A percentile compares a stretch with the other conserved stretches of the same genome.
These are phyloP conservation scores for Penicillium paneum DNA, from an alignment of 2,329 filamentous ascomycete species.

Conservation along the genomic window DNA sequence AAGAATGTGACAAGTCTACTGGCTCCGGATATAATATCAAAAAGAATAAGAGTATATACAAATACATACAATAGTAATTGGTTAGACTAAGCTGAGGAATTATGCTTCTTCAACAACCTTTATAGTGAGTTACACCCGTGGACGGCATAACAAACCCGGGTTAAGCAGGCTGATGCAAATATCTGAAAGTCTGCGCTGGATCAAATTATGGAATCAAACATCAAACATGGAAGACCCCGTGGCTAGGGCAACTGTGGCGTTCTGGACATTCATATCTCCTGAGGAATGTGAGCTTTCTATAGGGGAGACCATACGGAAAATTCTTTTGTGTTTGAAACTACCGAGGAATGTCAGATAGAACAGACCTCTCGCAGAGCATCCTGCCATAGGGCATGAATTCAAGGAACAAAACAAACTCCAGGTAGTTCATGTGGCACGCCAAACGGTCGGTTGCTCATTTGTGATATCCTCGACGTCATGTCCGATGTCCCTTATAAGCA, in stretches of 20 bases:
- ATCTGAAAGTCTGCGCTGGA: not conserved
- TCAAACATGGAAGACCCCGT: not conserved
- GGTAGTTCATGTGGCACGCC: not conserved
- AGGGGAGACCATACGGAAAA: not conserved
- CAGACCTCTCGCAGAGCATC: not conserved
- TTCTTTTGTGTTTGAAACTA: not conserved
- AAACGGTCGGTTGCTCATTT: not conserved
- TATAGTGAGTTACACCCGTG: not conserved
- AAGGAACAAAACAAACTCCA: not conserved
- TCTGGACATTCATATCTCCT: not conserved
- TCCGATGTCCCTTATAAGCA: not conserved
- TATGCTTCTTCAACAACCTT: not conserved
- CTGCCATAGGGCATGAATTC: not conserved
- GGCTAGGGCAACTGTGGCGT: not conserved
- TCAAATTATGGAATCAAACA: not conserved
- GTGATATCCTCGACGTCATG: not conserved
- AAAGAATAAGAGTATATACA: not conserved
- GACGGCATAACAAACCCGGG: not conserved
- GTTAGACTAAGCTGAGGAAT: not conserved
- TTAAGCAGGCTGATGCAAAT: not conserved
- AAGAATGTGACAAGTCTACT: not conserved
- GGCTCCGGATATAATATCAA: not conserved
- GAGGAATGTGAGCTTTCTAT: not conserved
- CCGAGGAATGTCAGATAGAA: not conserved
- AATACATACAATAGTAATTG: not conserved